Percentiles rank a stretch among this genome's conserved stretches.
Evolutionary conservation across 306 rosid species (phyloP).

Genomic region (Arachis stenosperma): DNA sequence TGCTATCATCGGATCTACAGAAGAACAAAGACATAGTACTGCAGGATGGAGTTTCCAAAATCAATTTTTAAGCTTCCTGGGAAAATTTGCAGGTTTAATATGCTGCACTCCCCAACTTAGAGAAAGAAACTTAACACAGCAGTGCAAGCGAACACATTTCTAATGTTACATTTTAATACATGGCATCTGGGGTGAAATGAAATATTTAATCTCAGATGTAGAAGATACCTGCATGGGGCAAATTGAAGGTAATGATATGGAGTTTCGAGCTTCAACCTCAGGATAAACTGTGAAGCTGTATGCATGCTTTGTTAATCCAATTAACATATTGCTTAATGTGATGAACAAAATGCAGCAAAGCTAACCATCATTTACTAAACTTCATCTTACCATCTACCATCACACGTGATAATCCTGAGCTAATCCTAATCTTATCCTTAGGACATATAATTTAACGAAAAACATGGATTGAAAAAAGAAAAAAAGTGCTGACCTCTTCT

Average conservation of each 20-base stretch:
- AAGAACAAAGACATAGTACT: conserved; percentile 27
- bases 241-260: conserved; percentile 68
- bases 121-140: conserved; percentile 29
- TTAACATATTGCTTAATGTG: not conserved
- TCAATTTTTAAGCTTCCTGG: conserved; percentile 17
- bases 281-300: conserved; percentile 89
- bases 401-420: not conserved
- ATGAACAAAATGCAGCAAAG: not conserved
- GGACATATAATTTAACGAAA: not conserved
- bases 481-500: conserved; percentile 51
- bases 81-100: conserved; percentile 17
- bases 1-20: not conserved
- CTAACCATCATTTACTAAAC: not conserved
- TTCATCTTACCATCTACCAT: not conserved
- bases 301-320: conserved; percentile 30
- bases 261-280: conserved; percentile 90
- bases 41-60: conserved; percentile 29
- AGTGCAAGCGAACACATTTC: conserved; percentile 25
- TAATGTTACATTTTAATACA: conserved; percentile 28
- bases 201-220: conserved; percentile 32
- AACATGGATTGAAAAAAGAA: not conserved
- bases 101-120: conserved; percentile 24
- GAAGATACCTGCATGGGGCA: conserved; percentile 71
- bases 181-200: conserved; percentile 13
- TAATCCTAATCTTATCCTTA: no score